Base-by-base conservation (phyloP, 495 filamentous ascomycete species). In the Aspergillus ostianus region DNA sequence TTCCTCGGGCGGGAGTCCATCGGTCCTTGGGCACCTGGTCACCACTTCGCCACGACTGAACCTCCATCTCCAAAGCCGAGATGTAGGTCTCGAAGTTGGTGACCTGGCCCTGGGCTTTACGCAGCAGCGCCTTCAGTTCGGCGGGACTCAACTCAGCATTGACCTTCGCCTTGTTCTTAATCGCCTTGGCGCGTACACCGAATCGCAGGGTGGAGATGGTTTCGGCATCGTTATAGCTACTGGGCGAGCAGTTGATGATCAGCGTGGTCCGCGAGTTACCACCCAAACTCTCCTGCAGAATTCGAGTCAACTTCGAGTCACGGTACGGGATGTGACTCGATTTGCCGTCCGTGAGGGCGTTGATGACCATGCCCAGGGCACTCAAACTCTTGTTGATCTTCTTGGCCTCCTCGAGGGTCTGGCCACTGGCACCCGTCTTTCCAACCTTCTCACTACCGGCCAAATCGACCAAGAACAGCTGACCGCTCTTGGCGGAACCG, bases 351-450 rank as follows among this genome's bases (percentile, higher is more conserved):
- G 94, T 98, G 58, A 98, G 80, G 15, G 93, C 85, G 71, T 98
- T 98, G 81, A 98, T 98, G 70, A 98, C 94, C 92, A 97, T 98
- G 68, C 94, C 94, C 27, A 98, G 82, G 19, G 94, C 92, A 69
- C 93, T 97, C 78, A 98, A 83, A 80, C 92, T 96, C 82, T 97
- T 98, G 83, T 98, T 98, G 80, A 98, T 98, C 81, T 98, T 98
- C 80, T 98, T 98, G 26, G 95, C 94, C 70, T 98, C 94, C 70
- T 98, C 94, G 21, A 98, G 82, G 17, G 95, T 98, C 74, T 98
- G 94, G 53, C 94, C 94, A 70, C 91, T 96, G 65, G 94, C 94
- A 62, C 94, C 94, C 15, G 94, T 98, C 83, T 98, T 98, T 64
- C 94, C 94, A 48, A 98, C 92, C 75, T 98, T 98, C 76, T 98